phyloP scores from a whole-genome alignment of 805 yeast genomes.

The Cyberlindnera mississippiensis region DNA sequence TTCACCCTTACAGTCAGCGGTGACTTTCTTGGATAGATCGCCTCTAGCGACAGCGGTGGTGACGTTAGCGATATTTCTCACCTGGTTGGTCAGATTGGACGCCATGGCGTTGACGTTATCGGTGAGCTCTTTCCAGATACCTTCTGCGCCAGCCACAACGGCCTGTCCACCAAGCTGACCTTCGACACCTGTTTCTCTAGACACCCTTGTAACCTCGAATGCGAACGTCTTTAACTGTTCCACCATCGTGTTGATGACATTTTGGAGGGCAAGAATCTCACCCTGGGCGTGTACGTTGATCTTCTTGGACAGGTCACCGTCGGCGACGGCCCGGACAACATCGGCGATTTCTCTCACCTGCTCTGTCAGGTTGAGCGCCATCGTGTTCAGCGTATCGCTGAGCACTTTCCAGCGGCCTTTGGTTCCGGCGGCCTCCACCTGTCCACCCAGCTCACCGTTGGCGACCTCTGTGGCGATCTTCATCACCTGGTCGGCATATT shows the following conservation, averaged over 20 bases:
- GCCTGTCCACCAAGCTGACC: slow-evolving; percentile 90
- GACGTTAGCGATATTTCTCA: slow-evolving; percentile 82
- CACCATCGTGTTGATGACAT: slow-evolving; percentile 86
- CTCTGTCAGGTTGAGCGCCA: slow-evolving; percentile 83
- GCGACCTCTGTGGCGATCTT: slow-evolving; percentile 88
- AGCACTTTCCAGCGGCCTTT: slow-evolving; percentile 86
- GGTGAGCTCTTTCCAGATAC: slow-evolving; percentile 85
- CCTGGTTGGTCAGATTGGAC: slow-evolving; percentile 78
- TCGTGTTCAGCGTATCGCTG: slow-evolving; percentile 79
- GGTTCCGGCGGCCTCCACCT: slow-evolving; percentile 78
- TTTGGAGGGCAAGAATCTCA: slow-evolving; percentile 76
- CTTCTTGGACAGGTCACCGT: slow-evolving; percentile 79
- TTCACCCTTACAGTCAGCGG: slow-evolving; percentile 89
- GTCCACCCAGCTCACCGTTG: slow-evolving; percentile 87
- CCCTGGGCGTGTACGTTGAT: slow-evolving; percentile 90
- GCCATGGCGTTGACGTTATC: slow-evolving; percentile 94
- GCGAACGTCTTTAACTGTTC: slow-evolving; percentile 84
- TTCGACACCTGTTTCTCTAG: slow-evolving; percentile 85
- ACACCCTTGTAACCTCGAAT: slow-evolving; percentile 83
- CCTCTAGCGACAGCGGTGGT: slow-evolving; percentile 89
- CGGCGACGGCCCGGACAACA: slow-evolving; percentile 89
- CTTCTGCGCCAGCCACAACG: slow-evolving; percentile 74
- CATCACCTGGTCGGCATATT: slow-evolving; percentile 58
- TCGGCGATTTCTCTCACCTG: slow-evolving; percentile 88
- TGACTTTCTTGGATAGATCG: slow-evolving; percentile 78